Evolutionary conservation across 371 early-diverging fungal species (phyloP), one percentile per base, ranked within the genome.

Genomic region (Blyttiomyces sp.): DNA sequence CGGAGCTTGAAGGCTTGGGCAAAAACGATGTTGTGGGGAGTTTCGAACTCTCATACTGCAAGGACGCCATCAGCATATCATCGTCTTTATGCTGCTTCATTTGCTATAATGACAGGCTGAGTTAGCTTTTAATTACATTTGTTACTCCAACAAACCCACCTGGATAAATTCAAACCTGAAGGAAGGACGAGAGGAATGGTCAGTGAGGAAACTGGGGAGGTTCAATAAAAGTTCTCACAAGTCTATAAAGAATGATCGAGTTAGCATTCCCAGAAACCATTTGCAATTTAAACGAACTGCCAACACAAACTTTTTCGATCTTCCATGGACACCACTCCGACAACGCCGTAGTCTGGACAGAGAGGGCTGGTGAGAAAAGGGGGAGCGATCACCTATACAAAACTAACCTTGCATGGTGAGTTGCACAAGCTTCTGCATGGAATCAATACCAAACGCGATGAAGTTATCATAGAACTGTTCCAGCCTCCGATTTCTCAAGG

Each of bases 261-360:
- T 39, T 4, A 5, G 13, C 28, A 36, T 13, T 24, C 0, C 2
- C 21, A 19, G 43, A 2, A 43, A 7, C 11, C 42, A 59, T 39
- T 7, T 48, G 26, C 49, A n/a, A n/a, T n/a, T n/a, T n/a, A n/a
- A n/a, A n/a, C n/a, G n/a, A n/a, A n/a, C n/a, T n/a, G n/a, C n/a
- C n/a, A n/a, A n/a, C n/a, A n/a, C n/a, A n/a, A n/a, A 64, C 85
- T 74, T 59, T 88, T 87, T 35, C 91, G 74, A 67, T 92, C 93
- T 35, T 84, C 84, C 74, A 86, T 85, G 43, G 82, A 78, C 27
- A 83, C 84, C 21, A 92, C 88, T 11, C 92, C 92, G 26, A 91
- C 76, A 19, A 77, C 68, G 46, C 77, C 81, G 72, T 89, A 92
- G 74, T 91, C 91, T 65, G 24, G 3, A 35, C 31, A 13, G 24